Evolutionary conservation across 2,329 filamentous ascomycete genomes (phyloP), one percentile per base, ranked within the genome.

Genomic region (Sphaerulina vaccinii): DNA sequence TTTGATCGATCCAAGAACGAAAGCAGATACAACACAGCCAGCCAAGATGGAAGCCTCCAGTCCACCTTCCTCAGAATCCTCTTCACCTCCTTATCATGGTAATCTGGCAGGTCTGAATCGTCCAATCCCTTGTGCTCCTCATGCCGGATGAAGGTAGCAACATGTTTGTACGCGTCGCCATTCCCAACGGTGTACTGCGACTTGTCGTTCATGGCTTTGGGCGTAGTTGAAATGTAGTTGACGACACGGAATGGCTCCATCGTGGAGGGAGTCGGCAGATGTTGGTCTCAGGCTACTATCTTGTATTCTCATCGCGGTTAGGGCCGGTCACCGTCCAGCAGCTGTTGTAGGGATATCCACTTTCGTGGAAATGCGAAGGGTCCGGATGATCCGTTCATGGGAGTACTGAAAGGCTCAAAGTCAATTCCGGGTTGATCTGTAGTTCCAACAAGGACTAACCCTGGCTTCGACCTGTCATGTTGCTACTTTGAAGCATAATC

Each of bases 51-150:
- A 4, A 60, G 43, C 18, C 56, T 41, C 13, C 43, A 52, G 36
- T 60, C 58, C 15, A 60, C 57, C 32, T 58, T 61, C 60, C 83
- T 79, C 66, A 84, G 79, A 61, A 90, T 72, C 16, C 70, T 75
- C 42, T 69, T 73, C 62, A 52, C 49, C 33, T 55, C 55, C 10
- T 50, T 47, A 36, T 58, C 52, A 16, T 55, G 49, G 39, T 58
- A 58, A 19, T 58, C 52, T 6, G 55, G 55, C 35, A 52, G 22
- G 8, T 51, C 45, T 23, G 27, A 36, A 23, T 53, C 52, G 29
- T 54, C 49, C 49, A 58, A 39, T 1, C 55, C 55, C 11, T 52
- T 55, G 32, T 55, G 45, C 9, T 55, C 55, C 36, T 58, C 46
- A 33, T 54, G 45, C 8, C 24, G 39, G 11, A 48, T 48, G 22